A percentile compares a stretch with the other conserved stretches of the same genome.
Evolutionary conservation across 1,284 basidiomycete species (phyloP).

Genomic region (Leccinum proliferum): DNA sequence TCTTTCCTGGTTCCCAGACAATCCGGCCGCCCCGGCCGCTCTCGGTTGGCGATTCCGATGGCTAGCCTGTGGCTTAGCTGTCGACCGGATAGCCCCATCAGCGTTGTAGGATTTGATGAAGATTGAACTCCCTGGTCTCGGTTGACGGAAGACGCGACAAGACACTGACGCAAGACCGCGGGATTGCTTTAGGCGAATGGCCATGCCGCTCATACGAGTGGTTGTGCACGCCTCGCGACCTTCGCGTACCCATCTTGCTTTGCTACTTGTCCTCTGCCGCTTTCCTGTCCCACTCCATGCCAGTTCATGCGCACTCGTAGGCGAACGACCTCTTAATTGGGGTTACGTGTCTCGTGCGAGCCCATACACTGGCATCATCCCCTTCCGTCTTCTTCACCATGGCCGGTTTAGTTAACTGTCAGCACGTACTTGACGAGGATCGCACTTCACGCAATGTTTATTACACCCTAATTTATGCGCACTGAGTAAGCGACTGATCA

Average conservation of each 20-base stretch:
- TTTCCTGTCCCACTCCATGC: conserved; percentile 41
- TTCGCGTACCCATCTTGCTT: too few species aligned
- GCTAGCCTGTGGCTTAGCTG: too few species aligned
- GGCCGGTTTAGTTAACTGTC: conserved; percentile 19
- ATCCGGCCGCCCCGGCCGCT: too few species aligned
- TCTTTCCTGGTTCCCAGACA: too few species aligned
- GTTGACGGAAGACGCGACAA: too few species aligned
- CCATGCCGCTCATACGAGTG: too few species aligned
- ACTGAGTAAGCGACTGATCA: conserved; percentile 30
- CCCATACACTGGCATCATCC: conserved; percentile 63
- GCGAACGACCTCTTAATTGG: conserved; percentile 71
- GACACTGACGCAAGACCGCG: too few species aligned
- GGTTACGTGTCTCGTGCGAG: conserved; percentile 65
- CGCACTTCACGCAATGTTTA: conserved; percentile 29
- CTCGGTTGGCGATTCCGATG: too few species aligned
- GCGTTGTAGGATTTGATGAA: conserved; percentile 30
- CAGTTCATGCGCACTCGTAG: conserved; percentile 53
- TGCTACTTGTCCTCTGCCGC: conserved; percentile 31
- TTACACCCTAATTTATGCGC: conserved; percentile 29
- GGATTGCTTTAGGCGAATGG: too few species aligned
- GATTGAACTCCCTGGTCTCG: conserved; percentile 26
- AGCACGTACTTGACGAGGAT: conserved; percentile 20
- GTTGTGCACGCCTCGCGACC: too few species aligned
- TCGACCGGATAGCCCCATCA: too few species aligned
- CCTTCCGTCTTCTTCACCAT: conserved; percentile 9